A percentile compares a stretch with the other conserved stretches of the same genome.
These are phyloP conservation scores for Picea sitchensis DNA, from an alignment of 75 land plant species.

Conservation along the genomic window DNA sequence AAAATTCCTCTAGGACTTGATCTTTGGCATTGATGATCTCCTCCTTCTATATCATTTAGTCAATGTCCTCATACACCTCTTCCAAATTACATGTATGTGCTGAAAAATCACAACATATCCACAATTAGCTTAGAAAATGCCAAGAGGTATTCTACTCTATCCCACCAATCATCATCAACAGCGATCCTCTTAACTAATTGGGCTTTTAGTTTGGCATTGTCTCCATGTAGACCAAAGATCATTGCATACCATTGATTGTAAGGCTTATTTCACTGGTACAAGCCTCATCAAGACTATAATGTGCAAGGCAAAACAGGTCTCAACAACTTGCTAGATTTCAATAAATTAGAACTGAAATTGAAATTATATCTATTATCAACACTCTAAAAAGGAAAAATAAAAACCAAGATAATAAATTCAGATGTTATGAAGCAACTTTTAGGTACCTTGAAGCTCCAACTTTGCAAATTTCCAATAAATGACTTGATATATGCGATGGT, in stretches of 20 bases:
- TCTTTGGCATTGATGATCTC: neutral
- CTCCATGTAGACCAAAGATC: neutral
- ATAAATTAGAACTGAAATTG: neutral
- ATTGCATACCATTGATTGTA: neutral
- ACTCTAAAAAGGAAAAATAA: no score
- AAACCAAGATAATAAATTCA: no score
- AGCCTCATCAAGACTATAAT: neutral
- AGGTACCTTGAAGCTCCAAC: no score
- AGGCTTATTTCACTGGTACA: neutral
- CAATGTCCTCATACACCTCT: neutral
- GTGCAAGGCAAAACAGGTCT: neutral
- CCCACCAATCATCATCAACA: slow-evolving; percentile 1
- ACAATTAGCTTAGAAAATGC: neutral
- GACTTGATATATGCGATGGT: no score
- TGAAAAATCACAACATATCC: neutral
- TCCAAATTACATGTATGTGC: neutral
- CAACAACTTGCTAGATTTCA: neutral
- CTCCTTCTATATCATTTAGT: neutral
- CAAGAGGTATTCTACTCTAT: neutral
- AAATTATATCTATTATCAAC: no score
- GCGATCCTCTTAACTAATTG: neutral
- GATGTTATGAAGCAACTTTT: no score
- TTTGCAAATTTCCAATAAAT: no score
- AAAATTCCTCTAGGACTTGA: neutral
- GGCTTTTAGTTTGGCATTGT: neutral